Conservation (phyloP, 2,329 filamentous ascomycete genomes). For the Aspergillus aculeatus region DNA sequence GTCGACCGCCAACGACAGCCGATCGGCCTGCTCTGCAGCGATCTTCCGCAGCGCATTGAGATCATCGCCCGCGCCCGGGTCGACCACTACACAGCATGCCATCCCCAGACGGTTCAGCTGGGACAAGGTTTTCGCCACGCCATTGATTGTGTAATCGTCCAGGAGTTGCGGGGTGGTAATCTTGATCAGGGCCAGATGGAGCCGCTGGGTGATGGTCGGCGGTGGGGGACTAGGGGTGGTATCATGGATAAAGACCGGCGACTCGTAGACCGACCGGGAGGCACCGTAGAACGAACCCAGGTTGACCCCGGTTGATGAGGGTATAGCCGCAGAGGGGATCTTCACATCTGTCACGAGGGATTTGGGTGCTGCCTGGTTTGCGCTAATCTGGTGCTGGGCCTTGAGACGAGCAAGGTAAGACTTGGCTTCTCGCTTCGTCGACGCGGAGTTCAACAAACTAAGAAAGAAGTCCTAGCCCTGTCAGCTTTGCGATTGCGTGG, state of each 20-base stretch:
- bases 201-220: conserved; percentile 44
- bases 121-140: conserved; percentile 77
- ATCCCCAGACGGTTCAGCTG: conserved; percentile 82
- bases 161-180: conserved; percentile 71
- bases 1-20: conserved; percentile 74
- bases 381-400: conserved; percentile 36
- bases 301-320: conserved; percentile 53
- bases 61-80: conserved; percentile 56
- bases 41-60: conserved; percentile 42
- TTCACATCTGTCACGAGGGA: conserved; percentile 27
- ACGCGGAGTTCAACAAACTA: conserved; percentile 80
- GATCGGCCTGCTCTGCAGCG: conserved; percentile 64
- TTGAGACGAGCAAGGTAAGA: conserved; percentile 87
- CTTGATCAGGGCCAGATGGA: conserved; percentile 84
- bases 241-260: conserved; percentile 60
- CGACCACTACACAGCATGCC: conserved; percentile 77
- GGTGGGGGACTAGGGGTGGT: conserved; percentile 42
- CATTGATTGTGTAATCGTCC: conserved; percentile 66
- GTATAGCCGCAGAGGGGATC: conserved; percentile 11
- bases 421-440: conserved; percentile 89
- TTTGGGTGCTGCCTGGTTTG: conserved; percentile 27
- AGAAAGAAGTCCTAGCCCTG: conserved; percentile 72
- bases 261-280: conserved; percentile 57
- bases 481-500: conserved; percentile 4
- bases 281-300: conserved; percentile 61